A percentile compares a stretch with the other conserved stretches of the same genome.
phyloP scores from a whole-genome alignment of 148 eudicot genomes.

The Mesembryanthemum crystallinum region DNA sequence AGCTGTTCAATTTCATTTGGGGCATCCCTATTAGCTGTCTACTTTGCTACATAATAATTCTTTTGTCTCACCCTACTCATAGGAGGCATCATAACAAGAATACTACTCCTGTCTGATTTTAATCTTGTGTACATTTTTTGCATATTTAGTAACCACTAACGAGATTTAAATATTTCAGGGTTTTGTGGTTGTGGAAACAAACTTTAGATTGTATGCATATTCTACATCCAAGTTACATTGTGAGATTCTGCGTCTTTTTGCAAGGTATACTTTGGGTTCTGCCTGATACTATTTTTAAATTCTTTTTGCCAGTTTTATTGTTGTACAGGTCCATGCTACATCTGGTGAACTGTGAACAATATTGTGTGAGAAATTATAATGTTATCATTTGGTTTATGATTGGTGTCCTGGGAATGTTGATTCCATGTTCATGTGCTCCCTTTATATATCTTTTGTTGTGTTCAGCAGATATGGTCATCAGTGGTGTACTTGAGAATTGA shows the following conservation, averaged over 20 bases:
- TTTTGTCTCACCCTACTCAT: neutral
- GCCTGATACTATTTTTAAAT: neutral
- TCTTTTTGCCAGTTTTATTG: no score
- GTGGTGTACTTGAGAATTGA: neutral
- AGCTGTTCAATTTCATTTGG: neutral
- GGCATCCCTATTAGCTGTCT: neutral
- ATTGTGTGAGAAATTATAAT: neutral
- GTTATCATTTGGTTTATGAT: neutral
- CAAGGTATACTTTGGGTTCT: slow-evolving; percentile 57
- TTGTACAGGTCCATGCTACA: no score
- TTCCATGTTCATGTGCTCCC: neutral
- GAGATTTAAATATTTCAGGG: slow-evolving; percentile 53
- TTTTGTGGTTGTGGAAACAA: slow-evolving; percentile 90
- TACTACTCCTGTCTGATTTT: neutral
- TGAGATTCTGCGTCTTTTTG: slow-evolving; percentile 89
- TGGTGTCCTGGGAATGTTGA: slow-evolving; percentile 3
- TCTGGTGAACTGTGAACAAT: neutral
- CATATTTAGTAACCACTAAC: neutral
- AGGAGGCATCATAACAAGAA: neutral
- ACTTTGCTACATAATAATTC: neutral
- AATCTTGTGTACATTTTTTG: neutral
- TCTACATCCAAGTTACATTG: slow-evolving; percentile 84
- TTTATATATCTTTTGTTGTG: neutral
- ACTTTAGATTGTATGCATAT: slow-evolving; percentile 91
- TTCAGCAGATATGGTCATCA: neutral